Percentiles rank a stretch among this genome's conserved stretches.
Evolutionary conservation across 371 early-diverging fungal genomes (phyloP).

Genomic region (Dinochytrium kinnereticum): DNA sequence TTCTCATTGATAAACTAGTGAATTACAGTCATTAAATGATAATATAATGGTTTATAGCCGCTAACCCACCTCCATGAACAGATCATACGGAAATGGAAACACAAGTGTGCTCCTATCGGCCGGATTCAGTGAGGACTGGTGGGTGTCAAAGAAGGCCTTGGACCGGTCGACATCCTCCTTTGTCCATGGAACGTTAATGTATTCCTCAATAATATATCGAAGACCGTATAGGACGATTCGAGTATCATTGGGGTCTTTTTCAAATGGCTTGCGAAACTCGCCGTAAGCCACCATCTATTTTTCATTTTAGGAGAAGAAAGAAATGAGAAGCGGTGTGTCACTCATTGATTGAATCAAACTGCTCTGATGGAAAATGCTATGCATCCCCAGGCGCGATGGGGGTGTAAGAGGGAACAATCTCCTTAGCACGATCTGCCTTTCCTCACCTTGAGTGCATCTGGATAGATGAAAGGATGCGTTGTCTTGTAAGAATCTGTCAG

Average conservation of each 20-base stretch:
- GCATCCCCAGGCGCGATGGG: too few relatives aligned
- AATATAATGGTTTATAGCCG: background rate
- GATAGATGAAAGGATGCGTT: conserved; percentile 74
- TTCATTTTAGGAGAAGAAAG: too few relatives aligned
- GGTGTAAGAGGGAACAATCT: background rate
- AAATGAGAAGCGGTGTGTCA: too few relatives aligned
- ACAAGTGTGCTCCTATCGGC: conserved; percentile 43
- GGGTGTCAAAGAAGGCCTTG: conserved; percentile 70
- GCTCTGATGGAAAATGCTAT: too few relatives aligned
- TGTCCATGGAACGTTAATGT: conserved; percentile 69
- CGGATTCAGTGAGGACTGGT: conserved; percentile 55
- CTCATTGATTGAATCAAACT: too few relatives aligned
- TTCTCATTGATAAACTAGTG: conserved; percentile 68
- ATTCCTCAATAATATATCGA: conserved; percentile 76
- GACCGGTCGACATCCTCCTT: conserved; percentile 66
- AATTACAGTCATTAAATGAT: background rate
- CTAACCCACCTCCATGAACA: conserved; percentile 66
- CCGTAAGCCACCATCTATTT: conserved; percentile 77
- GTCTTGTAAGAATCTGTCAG: conserved; percentile 85
- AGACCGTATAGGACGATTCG: conserved; percentile 84
- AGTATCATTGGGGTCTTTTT: conserved; percentile 66
- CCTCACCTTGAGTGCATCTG: conserved; percentile 59
- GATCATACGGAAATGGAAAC: conserved; percentile 77
- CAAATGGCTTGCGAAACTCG: conserved; percentile 71
- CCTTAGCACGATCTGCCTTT: background rate